phyloP scores from a whole-genome alignment of 2,329 filamentous ascomycete species.

The Colletotrichum melonis region DNA sequence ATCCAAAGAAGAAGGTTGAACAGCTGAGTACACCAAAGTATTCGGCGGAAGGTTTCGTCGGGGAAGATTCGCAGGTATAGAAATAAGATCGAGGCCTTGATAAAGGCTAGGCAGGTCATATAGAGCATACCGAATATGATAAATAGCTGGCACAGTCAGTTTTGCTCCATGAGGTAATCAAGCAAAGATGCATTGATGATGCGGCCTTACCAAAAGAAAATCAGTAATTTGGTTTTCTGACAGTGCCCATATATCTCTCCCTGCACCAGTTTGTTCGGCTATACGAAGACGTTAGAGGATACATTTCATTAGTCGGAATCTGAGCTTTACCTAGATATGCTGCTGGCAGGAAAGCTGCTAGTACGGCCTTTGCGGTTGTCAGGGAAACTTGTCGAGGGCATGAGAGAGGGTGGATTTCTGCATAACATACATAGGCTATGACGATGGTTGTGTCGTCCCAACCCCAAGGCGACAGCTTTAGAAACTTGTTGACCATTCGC shows the following conservation, averaged over 20 bases:
- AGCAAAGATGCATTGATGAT: not conserved
- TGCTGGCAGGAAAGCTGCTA: constrained; percentile 9
- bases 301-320: not conserved
- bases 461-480: constrained; percentile 28
- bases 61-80: constrained; percentile 52
- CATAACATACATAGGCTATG: constrained; percentile 20
- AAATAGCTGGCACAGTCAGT: constrained; percentile 44
- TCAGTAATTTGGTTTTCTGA: constrained; percentile 41
- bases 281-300: not conserved
- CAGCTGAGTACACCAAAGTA: constrained; percentile 38
- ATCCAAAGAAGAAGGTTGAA: constrained; percentile 23
- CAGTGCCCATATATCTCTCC: constrained; percentile 41
- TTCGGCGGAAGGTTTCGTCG: constrained; percentile 38
- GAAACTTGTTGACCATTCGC: constrained; percentile 12
- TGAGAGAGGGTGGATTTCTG: not conserved
- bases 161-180: constrained; percentile 8
- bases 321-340: not conserved
- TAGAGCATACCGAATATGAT: constrained; percentile 50
- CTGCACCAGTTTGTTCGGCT: constrained; percentile 10
- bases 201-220: constrained; percentile 7
- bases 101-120: constrained; percentile 45
- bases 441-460: constrained; percentile 29
- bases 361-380: not conserved
- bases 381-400: not conserved
- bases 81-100: constrained; percentile 49